Base-by-base conservation (phyloP, 2,329 filamentous ascomycete species). In the Xylariaceae sp. region DNA sequence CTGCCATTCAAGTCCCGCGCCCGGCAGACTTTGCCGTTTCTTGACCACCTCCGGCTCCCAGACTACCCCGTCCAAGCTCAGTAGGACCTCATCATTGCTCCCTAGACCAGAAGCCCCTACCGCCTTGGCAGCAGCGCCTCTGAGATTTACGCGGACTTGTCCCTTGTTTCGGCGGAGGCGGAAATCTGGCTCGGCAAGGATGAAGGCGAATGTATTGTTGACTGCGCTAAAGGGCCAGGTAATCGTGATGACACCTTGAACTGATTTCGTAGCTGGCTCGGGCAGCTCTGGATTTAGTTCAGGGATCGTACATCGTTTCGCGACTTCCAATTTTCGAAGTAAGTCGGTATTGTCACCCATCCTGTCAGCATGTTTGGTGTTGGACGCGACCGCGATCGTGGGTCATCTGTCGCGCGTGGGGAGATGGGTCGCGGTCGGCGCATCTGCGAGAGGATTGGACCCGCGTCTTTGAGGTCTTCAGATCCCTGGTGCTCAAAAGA, bases 181-280 rank as follows among this genome's bases (percentile, higher is more conserved):
- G 56, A 90, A 86, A 61, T 96, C 89, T 34, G 83, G 81, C 55
- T 96, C 90, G 34, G 87, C 87, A 26, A 97, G 76, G 16, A 94
- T 76, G 38, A 96, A 82, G 19, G 88, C 84, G 51, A 89, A 76
- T 30, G 81, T 81, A 39, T 77, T 78, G 22, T 78, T 85, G 19
- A 88, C 80, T 17, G 85, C 85, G 50, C 87, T 95, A 64, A 88
- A 96, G 0, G 91, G 91, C 90, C 91, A 97, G 43, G 88, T 82
- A 28, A 97, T 79, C 8, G 89, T 91, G 17, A 96, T 79, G 13
- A 86, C 72, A 30, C 87, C 89, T 43, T 79, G 75, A 24, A 95
- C 65, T 11, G 69, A 66, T 45, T 67, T 67, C 4, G 65, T 60
- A 2, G 56, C 43, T 18, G 63, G 60, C 11, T 72, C 60, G 12